Conservation (phyloP, 2,329 filamentous ascomycete species). For the Thermomyces lanuginosus region DNA sequence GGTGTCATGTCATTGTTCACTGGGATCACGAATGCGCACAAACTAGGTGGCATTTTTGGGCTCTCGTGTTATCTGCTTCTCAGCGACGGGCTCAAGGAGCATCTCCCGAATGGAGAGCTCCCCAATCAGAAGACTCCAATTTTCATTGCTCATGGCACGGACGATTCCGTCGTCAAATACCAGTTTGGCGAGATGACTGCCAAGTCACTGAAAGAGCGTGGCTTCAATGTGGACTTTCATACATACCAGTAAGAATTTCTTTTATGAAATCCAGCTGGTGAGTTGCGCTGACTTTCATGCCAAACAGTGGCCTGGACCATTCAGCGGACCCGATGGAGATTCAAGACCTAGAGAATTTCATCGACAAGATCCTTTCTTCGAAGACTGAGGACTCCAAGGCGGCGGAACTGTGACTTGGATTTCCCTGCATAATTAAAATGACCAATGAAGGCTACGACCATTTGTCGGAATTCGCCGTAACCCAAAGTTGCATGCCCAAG, state of each 20-base stretch:
- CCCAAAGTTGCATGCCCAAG: too few species aligned
- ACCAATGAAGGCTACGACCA: too few species aligned
- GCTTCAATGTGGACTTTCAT: slow-evolving; percentile 59
- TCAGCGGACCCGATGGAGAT: slow-evolving; percentile 64
- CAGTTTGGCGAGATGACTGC: slow-evolving; percentile 53
- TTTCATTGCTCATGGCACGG: slow-evolving; percentile 75
- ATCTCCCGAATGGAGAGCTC: slow-evolving; percentile 35
- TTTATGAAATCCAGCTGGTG: neutral
- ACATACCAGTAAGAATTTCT: slow-evolving; percentile 48
- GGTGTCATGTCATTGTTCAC: slow-evolving; percentile 74
- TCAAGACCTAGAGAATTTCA: slow-evolving; percentile 57
- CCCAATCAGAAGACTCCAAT: slow-evolving; percentile 64
- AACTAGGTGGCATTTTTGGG: slow-evolving; percentile 76
- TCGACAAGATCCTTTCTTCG: slow-evolving; percentile 37
- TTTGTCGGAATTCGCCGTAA: too few species aligned
- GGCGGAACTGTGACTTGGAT: slow-evolving; percentile 22
- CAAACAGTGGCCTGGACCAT: slow-evolving; percentile 50
- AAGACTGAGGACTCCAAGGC: slow-evolving; percentile 19
- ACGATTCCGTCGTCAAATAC: slow-evolving; percentile 55
- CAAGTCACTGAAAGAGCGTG: slow-evolving; percentile 47
- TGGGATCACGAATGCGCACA: slow-evolving; percentile 55
- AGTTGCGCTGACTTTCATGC: neutral
- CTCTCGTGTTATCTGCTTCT: slow-evolving; percentile 70
- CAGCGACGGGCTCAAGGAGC: slow-evolving; percentile 44
- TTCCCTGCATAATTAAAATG: too few species aligned